phyloP scores from a whole-genome alignment of 1,284 basidiomycete genomes.

The Xerocomus nothofagi region DNA sequence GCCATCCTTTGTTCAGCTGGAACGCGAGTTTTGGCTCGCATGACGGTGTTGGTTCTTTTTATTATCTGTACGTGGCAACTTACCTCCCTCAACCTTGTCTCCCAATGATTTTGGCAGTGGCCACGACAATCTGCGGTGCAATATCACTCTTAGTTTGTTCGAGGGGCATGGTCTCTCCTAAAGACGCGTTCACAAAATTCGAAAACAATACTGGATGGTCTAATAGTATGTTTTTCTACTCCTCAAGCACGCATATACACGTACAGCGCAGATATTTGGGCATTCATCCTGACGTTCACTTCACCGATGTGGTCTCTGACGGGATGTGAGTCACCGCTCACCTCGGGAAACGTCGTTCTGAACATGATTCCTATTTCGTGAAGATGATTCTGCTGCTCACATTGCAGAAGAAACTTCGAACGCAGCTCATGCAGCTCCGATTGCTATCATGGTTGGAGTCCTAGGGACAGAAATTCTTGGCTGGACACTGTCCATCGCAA shows the following conservation, averaged over 20 bases:
- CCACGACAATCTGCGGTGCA: conserved; percentile 55
- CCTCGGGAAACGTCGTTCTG: not conserved
- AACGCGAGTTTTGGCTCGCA: conserved; percentile 57
- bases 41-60: conserved; percentile 62
- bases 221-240: conserved; percentile 42
- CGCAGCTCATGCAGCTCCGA: conserved; percentile 68
- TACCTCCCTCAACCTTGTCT: not conserved
- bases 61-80: conserved; percentile 47
- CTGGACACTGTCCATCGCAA: conserved; percentile 61
- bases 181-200: conserved; percentile 61
- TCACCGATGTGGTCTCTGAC: conserved; percentile 27
- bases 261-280: conserved; percentile 39
- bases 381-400: conserved; percentile 64
- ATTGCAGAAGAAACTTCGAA: conserved; percentile 70
- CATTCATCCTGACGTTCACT: conserved; percentile 24
- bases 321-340: conserved; percentile 13
- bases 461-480: too few relatives aligned
- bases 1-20: conserved; percentile 67
- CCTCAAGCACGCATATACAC: not conserved
- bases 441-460: conserved; percentile 72
- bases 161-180: conserved; percentile 53
- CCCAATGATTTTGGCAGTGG: conserved; percentile 37
- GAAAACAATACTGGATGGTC: conserved; percentile 70
- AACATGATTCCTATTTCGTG: not conserved
- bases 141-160: conserved; percentile 53